Base-by-base conservation (phyloP, 192 early-diverging fungal genomes). In the Umbelopsis sp. region DNA sequence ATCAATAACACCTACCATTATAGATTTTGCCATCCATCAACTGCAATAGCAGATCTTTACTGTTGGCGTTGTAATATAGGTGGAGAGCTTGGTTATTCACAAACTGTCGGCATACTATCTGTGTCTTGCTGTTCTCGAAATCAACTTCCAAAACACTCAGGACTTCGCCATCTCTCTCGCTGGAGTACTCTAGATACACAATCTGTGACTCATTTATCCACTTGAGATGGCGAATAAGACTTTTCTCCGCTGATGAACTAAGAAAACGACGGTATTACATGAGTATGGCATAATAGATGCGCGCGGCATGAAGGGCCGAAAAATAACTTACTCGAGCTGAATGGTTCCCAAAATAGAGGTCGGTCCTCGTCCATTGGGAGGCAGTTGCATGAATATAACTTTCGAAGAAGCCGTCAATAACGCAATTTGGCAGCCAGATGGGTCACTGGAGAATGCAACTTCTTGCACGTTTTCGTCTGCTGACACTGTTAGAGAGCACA, bases 341-440 rank as follows among this genome's bases (percentile, higher is more conserved):
- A 74, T 7, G 0, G 50, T n/a, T 27, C 44, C 72, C 5, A 65
- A 23, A 18, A 41, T 21, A 18, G n/a, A 20, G 2, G 55, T 47
- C 18, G 25, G 0, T 9, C 66, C 77, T 47, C 45, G 66, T 11
- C 58, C 77, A n/a, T 74, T 71, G 3, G n/a, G 65, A 35, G 77
- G 69, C 3, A 78, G 25, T 2, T 70, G 46, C 33, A 67, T 70
- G 22, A 75, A 35, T 45, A 51, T 23, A 18, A 76, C 55, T 35
- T 68, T 69, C 21, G 50, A 16, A 66, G 91, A 88, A 10, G 88
- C 80, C 52, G 90, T 61, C 61, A 97, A 78, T 21, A 88, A 88
- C 0, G 87, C 91, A 81, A 96, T 86, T 46, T 89, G 84, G 65
- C 93, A 91, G 6, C 89, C 91, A 3, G 80, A 67, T 71, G 84